Conservation (phyloP, 2,329 filamentous ascomycete genomes). For the Metarhizium brunneum region DNA sequence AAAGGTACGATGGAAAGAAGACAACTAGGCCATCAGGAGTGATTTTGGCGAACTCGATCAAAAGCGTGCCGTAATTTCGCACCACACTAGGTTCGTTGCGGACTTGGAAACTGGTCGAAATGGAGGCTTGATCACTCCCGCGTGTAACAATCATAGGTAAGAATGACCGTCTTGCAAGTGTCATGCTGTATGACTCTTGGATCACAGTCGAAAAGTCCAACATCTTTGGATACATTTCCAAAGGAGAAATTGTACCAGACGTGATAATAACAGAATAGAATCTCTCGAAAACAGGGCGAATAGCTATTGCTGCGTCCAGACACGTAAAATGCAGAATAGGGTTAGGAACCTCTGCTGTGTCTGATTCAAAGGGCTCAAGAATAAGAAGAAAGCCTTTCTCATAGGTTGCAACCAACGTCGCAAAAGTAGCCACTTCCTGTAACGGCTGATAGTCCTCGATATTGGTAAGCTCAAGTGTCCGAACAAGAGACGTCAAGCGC, state of each 20-base stretch:
- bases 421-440: slow-evolving; percentile 96
- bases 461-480: slow-evolving; percentile 90
- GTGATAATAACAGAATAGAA: slow-evolving; percentile 99
- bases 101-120: slow-evolving; percentile 91
- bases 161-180: slow-evolving; percentile 87
- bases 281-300: slow-evolving; percentile 93
- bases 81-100: slow-evolving; percentile 96
- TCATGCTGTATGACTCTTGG: slow-evolving; percentile 97
- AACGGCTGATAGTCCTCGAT: slow-evolving; percentile 97
- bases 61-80: slow-evolving; percentile 85
- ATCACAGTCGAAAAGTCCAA: slow-evolving; percentile 86
- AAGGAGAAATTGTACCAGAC: slow-evolving; percentile 88
- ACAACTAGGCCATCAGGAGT: slow-evolving; percentile 98
- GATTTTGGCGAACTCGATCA: slow-evolving; percentile 92
- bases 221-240: slow-evolving; percentile 99
- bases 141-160: slow-evolving; percentile 95
- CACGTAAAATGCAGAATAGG: slow-evolving; percentile 96
- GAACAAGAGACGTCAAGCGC: slow-evolving; percentile 83
- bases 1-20: slow-evolving; percentile 96
- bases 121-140: slow-evolving; percentile 85
- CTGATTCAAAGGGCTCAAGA: slow-evolving; percentile 93
- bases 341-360: slow-evolving; percentile 90
- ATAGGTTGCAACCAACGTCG: slow-evolving; percentile 90
- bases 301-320: slow-evolving; percentile 93
- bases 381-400: slow-evolving; percentile 95